Base-by-base conservation (phyloP, 2,329 filamentous ascomycete genomes). In the Claviceps cyperi region DNA sequence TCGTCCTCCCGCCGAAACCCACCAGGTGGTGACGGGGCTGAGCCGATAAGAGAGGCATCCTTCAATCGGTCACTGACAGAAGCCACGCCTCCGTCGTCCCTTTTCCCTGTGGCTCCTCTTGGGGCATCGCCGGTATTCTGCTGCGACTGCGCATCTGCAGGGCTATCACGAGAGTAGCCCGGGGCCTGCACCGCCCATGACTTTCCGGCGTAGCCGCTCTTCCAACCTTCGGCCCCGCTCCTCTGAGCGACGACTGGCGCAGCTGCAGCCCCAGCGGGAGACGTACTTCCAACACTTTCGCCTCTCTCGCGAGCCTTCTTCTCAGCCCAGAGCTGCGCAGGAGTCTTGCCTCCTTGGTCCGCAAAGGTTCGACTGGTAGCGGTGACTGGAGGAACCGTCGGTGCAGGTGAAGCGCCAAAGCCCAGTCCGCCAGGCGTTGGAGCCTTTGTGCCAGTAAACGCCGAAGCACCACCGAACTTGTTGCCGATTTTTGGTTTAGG, bases 401-500 rank as follows among this genome's bases (percentile, higher is more conserved):
- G 64, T 28, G 80, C 71, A 8, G 75, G 65, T 13, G 79, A 69
- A 38, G 76, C 77, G 47, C 87, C 71, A 36, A 80, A 79, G 21
- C 81, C 81, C 37, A 81, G 78, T 0, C 73, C 79, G 44, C 77
- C 80, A 13, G 92, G 91, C 0, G 84, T 76, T 11, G 88, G 89
- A 22, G 92, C 84, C 66, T 94, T 97, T 14, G 92, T 97, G 36
- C 91, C 92, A 1, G 81, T 78, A 61, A 95, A 96, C 35, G 76
- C 73, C 52, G 81, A 76, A 14, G 80, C 75, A 21, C 76, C 77
- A 17, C 83, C 83, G 62, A 95, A 96, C 60, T 85, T 90, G 69
- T 94, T 95, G 21, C 87, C 81, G 44, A 97, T 83, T 70, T 95
- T 97, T 43, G 92, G 92, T 69, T 97, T 98, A 0, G 92, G 92